Conservation (phyloP, 2,329 filamentous ascomycete genomes). For the Colletotrichum australisinense region DNA sequence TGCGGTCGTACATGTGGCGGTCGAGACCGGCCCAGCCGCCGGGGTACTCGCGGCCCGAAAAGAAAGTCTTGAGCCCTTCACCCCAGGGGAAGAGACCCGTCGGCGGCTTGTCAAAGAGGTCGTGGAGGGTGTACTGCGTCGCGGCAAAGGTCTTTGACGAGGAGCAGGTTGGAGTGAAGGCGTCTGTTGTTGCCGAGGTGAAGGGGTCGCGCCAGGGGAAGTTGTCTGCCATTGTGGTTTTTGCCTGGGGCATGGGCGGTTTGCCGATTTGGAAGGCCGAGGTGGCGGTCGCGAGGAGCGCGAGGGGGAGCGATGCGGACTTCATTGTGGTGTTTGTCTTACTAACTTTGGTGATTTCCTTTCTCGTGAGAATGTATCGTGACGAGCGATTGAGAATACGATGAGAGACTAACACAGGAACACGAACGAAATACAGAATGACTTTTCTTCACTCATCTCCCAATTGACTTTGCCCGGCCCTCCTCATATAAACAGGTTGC, state of each 20-base stretch:
- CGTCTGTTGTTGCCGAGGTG: constrained; percentile 37
- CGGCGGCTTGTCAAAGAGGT: constrained; percentile 51
- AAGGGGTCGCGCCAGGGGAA: constrained; percentile 58
- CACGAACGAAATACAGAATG: background rate
- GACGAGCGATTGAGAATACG: background rate
- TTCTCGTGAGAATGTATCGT: background rate
- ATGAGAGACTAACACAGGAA: background rate
- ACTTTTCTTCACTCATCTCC: background rate
- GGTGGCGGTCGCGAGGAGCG: constrained; percentile 32
- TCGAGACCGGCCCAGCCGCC: constrained; percentile 65
- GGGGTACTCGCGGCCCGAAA: constrained; percentile 56
- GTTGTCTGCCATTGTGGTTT: constrained; percentile 48
- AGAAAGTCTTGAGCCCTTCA: constrained; percentile 53
- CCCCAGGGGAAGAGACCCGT: constrained; percentile 52
- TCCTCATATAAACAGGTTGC: constrained; percentile 16
- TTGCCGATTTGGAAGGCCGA: constrained; percentile 43
- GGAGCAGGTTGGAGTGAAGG: constrained; percentile 50
- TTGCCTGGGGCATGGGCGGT: constrained; percentile 40
- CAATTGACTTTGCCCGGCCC: background rate
- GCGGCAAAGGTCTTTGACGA: constrained; percentile 49
- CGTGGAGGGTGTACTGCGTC: constrained; percentile 55
- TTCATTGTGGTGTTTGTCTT: background rate
- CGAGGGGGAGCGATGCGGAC: constrained; percentile 1
- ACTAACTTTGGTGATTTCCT: background rate
- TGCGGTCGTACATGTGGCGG: constrained; percentile 61